Evolutionary conservation across 148 eudicot genomes (phyloP).

Genomic region (Fagopyrum tataricum): DNA sequence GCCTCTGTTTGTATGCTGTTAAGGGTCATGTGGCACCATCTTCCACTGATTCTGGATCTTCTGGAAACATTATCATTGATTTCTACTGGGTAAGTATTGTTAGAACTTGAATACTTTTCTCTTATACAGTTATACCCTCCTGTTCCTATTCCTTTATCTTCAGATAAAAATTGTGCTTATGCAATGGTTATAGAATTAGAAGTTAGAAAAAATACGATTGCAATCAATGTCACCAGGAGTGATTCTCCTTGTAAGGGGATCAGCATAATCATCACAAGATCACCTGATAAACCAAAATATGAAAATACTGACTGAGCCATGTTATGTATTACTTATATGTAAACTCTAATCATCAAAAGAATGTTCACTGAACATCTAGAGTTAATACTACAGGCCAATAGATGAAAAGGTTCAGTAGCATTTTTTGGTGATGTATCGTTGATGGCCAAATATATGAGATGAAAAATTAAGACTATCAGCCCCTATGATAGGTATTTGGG

Average conservation of each 20-base stretch:
- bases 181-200: not conserved
- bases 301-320: not conserved
- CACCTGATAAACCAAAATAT: not conserved
- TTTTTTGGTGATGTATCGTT: not conserved
- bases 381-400: not conserved
- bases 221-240: not conserved
- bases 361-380: not conserved
- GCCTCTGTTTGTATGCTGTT: slow-evolving; percentile 13
- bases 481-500: not conserved
- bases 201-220: not conserved
- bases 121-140: not conserved
- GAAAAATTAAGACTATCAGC: not conserved
- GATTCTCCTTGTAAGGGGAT: not conserved
- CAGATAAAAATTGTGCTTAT: not conserved
- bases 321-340: not conserved
- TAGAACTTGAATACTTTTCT: not conserved
- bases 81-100: slow-evolving; percentile 84
- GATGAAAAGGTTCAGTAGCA: not conserved
- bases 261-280: not conserved
- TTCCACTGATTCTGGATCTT: slow-evolving; percentile 88
- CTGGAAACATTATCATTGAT: slow-evolving; percentile 80
- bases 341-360: not conserved
- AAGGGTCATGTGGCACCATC: slow-evolving; percentile 93
- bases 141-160: not conserved
- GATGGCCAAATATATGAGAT: not conserved